Evolutionary conservation across 2,329 filamentous ascomycete species (phyloP).

Genomic region (Escovopsis sp.): DNA sequence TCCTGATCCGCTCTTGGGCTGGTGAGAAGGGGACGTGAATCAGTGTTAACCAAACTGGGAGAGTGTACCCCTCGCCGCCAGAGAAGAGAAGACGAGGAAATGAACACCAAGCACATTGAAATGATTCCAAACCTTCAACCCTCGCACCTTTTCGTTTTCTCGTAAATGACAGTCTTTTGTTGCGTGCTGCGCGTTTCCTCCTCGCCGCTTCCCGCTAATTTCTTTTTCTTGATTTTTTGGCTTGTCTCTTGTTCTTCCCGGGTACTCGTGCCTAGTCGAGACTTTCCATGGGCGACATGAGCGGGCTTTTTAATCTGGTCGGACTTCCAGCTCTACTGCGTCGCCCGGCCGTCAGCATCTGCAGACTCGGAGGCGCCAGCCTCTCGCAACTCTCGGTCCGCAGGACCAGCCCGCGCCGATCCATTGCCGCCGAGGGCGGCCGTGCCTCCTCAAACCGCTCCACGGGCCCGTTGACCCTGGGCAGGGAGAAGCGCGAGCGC

Average conservation of each 20-base stretch:
- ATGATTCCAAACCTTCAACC: no score
- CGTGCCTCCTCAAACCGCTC: constrained; percentile 35
- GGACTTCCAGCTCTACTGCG: constrained; percentile 43
- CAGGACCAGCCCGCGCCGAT: constrained; percentile 59
- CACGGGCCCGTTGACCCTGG: constrained; percentile 35
- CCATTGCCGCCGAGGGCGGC: constrained; percentile 33
- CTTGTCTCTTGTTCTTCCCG: no score
- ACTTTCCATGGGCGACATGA: constrained; percentile 14
- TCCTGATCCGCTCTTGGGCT: background rate
- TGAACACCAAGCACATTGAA: no score
- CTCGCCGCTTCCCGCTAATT: no score
- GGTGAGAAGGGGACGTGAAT: background rate
- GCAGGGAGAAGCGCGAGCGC: constrained; percentile 53
- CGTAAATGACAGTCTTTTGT: no score
- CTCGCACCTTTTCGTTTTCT: no score
- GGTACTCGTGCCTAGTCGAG: no score
- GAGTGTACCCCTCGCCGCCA: no score
- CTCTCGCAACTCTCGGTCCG: constrained; percentile 79
- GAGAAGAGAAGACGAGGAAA: background rate
- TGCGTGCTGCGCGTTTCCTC: no score
- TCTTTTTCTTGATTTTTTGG: no score
- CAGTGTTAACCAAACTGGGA: background rate
- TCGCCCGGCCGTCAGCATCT: constrained; percentile 40
- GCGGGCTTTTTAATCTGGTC: constrained; percentile 43
- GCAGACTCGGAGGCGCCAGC: constrained; percentile 39